Base-by-base conservation (phyloP, 2,329 filamentous ascomycete genomes). In the Emmonsiellopsis sp. region DNA sequence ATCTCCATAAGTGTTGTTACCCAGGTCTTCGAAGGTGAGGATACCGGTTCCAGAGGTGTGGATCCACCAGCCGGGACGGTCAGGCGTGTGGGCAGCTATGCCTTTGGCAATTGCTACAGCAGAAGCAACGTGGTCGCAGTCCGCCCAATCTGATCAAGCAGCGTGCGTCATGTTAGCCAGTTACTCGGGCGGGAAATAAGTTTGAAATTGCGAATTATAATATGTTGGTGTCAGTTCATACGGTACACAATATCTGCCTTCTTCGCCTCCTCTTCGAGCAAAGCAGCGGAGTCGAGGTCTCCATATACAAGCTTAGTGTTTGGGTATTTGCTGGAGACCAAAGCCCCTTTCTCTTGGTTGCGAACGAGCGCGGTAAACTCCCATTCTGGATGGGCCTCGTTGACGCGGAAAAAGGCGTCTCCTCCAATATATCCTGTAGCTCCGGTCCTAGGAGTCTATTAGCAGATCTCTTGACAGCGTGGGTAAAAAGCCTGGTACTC, bases 401-500 rank as follows among this genome's bases (percentile, higher is more conserved):
- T 63, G 37, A 80, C 60, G 5, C 67, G 66, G 55, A 74, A 73
- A n/a, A 80, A 68, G 40, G 72, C 69, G 49, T 77, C 76, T 34
- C 78, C 77, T 5, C 77, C 77, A 47, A 80, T 78, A 60, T 79
- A 80, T 34, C 77, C 77, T 13, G 77, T 78, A 4, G 64, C 70
- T 17, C 76, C 77, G 36, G 75, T 78, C 11, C 77, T 78, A 49
- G 5, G 43, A 36, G 66, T 69, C 55, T 52, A 63, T 69, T 5
- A 66, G 66, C 32, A 60, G 50, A 33, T 2, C 42, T 47, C 17
- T 21, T 6, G 13, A 13, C 32, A 13, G 14, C 32, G 21, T 14
- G 10, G 21, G 7, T 13, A 7, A 32, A 42, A 7, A 8, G 9
- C 8, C 17, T 7, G 4, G 39, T 13, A 46, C 63, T 55, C 59